Conservation (phyloP, 179 eudicot genomes). For the Gypsophila paniculata region DNA sequence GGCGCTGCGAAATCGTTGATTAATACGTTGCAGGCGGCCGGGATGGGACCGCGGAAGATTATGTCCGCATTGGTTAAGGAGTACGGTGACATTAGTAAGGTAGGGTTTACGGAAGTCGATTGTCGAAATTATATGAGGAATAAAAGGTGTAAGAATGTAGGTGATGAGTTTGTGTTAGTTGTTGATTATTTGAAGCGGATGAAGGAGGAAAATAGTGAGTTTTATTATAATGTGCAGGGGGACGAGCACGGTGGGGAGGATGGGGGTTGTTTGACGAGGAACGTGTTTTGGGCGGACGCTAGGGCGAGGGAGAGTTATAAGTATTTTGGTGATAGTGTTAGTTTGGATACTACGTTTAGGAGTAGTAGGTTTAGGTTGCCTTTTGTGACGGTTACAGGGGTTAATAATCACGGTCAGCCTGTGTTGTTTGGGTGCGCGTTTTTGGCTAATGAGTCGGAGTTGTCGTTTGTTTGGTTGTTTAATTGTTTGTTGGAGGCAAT, state of each 20-base stretch:
- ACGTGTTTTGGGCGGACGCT: conserved; percentile 63
- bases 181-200: conserved; percentile 53
- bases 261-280: conserved; percentile 27
- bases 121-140: conserved; percentile 70
- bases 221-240: conserved; percentile 50
- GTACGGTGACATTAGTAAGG: conserved; percentile 61
- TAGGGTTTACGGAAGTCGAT: conserved; percentile 72
- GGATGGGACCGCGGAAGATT: conserved; percentile 60
- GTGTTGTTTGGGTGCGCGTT: conserved; percentile 71
- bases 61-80: conserved; percentile 63
- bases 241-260: conserved; percentile 31
- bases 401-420: conserved; percentile 64
- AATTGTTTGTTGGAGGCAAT: conserved; percentile 56
- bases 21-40: conserved; percentile 64
- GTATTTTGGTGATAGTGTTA: conserved; percentile 61
- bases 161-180: conserved; percentile 50
- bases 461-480: conserved; percentile 62
- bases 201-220: conserved; percentile 37
- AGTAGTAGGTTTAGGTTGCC: conserved; percentile 60
- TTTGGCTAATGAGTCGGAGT: conserved; percentile 52
- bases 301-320: conserved; percentile 45
- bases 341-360: conserved; percentile 62
- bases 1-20: conserved; percentile 65
- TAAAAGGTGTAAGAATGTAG: conserved; percentile 45
- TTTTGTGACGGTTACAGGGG: conserved; percentile 60